phyloP scores from a whole-genome alignment of 75 land plant species.

The Pinus taeda region DNA sequence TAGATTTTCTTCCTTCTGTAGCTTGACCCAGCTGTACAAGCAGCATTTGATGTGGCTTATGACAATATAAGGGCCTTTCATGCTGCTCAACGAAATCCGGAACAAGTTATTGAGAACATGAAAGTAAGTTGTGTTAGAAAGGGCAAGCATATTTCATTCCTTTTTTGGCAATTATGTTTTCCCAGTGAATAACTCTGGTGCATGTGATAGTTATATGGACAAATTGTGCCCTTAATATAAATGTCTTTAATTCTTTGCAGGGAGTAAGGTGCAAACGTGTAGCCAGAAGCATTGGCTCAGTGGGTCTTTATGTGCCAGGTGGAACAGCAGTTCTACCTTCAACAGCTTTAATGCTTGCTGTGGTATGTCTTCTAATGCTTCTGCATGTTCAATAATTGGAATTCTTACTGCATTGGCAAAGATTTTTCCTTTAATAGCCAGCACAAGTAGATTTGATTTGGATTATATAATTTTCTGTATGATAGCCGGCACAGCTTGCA shows the following conservation, averaged over 20 bases:
- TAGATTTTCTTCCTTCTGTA: conserved; percentile 17
- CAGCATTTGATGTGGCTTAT: conserved; percentile 97
- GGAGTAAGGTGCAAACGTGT: conserved; percentile 94
- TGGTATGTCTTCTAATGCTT: conserved; percentile 46
- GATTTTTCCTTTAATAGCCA: background rate
- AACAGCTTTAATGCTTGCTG: conserved; percentile 97
- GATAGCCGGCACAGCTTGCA: conserved; percentile 97
- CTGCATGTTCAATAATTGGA: background rate
- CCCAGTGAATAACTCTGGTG: background rate
- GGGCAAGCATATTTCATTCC: background rate
- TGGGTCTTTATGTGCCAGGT: conserved; percentile 99
- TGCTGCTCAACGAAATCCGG: conserved; percentile 75
- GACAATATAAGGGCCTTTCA: conserved; percentile 91
- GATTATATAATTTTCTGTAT: background rate
- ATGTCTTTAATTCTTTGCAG: conserved; percentile 24
- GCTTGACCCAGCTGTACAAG: conserved; percentile 80
- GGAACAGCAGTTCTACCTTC: conserved; percentile 99
- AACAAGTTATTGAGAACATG: conserved; percentile 91
- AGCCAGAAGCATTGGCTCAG: conserved; percentile 79
- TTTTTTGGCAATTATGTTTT: background rate
- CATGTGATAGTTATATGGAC: conserved; percentile 4
- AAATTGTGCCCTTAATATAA: conserved; percentile 6
- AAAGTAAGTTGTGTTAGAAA: conserved; percentile 44
- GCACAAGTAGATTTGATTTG: background rate
- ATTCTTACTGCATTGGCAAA: background rate